Conservation (phyloP, 2,329 filamentous ascomycete genomes). For the Hypoxylon sp. region DNA sequence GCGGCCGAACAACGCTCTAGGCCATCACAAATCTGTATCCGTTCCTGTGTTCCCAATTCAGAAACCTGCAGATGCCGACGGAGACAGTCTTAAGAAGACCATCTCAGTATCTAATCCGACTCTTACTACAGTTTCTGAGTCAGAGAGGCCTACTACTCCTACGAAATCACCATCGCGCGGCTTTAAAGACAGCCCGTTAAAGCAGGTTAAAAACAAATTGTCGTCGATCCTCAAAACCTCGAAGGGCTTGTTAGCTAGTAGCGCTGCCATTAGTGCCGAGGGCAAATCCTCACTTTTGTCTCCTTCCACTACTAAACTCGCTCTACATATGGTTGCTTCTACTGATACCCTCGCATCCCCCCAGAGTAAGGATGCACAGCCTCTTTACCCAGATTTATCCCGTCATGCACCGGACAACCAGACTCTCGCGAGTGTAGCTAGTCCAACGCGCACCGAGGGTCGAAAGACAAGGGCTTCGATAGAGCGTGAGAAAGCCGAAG, state of each 20-base stretch:
- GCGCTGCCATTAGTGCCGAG: conserved; percentile 73
- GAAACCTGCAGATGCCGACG: conserved; percentile 49
- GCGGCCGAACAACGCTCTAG: conserved; percentile 55
- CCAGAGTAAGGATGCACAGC: conserved; percentile 53
- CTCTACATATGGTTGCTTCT: conserved; percentile 61
- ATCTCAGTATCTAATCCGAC: conserved; percentile 72
- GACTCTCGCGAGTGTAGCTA: conserved; percentile 56
- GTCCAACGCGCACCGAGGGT: conserved; percentile 60
- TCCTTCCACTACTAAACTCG: conserved; percentile 65
- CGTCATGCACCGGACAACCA: conserved; percentile 55
- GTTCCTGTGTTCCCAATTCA: conserved; percentile 67
- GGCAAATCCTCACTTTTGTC: conserved; percentile 71
- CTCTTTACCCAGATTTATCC: conserved; percentile 64
- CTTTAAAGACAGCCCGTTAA: conserved; percentile 82
- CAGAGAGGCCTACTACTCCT: conserved; percentile 61
- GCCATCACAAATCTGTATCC: conserved; percentile 75
- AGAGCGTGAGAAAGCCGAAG: conserved; percentile 72
- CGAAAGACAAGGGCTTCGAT: conserved; percentile 71
- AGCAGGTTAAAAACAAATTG: conserved; percentile 92
- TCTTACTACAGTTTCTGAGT: conserved; percentile 64
- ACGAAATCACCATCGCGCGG: conserved; percentile 71
- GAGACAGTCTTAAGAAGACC: conserved; percentile 68
- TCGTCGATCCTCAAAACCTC: conserved; percentile 92
- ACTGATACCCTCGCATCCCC: conserved; percentile 62
- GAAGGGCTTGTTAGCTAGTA: conserved; percentile 87